Evolutionary conservation across 208 protist species (phyloP).

Genomic region (Baffinella frigidus): DNA sequence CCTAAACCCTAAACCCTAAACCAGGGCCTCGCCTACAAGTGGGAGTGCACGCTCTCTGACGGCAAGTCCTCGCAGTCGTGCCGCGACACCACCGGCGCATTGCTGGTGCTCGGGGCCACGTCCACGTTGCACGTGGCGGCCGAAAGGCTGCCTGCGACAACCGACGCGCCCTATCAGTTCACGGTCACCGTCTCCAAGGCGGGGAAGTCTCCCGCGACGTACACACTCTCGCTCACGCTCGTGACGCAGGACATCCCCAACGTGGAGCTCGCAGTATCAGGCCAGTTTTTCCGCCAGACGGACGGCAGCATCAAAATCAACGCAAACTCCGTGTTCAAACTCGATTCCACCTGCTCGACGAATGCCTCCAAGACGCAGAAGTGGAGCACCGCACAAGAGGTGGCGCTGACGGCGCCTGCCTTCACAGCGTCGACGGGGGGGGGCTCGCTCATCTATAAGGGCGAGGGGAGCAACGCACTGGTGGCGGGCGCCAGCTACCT

Average conservation of each 20-base stretch:
- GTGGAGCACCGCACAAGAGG: no score
- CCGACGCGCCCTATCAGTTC: not conserved
- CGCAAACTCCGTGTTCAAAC: not conserved
- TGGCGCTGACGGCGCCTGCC: no score
- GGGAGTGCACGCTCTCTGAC: not conserved
- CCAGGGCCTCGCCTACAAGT: not conserved
- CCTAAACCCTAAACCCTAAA: no score
- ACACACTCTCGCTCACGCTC: no score
- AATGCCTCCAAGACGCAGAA: not conserved
- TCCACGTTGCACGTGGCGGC: not conserved
- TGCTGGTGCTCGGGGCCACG: not conserved
- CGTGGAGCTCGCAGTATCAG: no score
- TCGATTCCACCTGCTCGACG: not conserved
- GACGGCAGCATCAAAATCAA: not conserved
- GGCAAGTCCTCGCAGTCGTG: not conserved
- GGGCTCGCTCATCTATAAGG: not conserved
- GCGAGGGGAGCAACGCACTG: not conserved
- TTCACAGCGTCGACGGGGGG: not conserved
- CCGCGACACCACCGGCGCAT: not conserved
- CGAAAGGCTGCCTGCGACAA: not conserved
- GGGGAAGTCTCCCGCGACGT: not conserved
- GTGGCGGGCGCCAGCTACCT: not conserved
- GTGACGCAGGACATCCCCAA: no score
- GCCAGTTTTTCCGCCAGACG: no score
- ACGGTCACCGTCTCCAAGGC: not conserved